These are phyloP conservation scores for Nicotiana obtusifolia DNA, from an alignment of 257 asterid genomes.

Conservation along the genomic window DNA sequence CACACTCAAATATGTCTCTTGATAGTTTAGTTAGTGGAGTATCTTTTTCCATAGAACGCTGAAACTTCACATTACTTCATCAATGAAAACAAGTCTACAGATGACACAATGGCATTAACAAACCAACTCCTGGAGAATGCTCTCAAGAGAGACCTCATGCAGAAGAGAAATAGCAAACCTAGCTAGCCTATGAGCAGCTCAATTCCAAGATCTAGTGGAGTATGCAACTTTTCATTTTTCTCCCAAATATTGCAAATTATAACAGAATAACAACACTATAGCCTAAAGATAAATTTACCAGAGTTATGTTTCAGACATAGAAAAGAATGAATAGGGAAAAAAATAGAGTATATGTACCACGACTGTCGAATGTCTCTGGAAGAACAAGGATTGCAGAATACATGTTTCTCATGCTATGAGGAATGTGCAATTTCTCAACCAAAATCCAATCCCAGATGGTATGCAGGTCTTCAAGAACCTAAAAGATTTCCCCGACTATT, in stretches of 20 bases:
- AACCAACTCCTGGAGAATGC: neutral
- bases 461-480: constrained; percentile 91
- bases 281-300: neutral
- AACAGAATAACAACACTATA: neutral
- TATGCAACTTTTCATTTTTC: neutral
- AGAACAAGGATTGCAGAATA: constrained; percentile 82
- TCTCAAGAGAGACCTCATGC: neutral
- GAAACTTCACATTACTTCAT: neutral
- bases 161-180: neutral
- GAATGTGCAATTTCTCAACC: constrained; percentile 64
- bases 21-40: neutral
- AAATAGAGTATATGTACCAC: constrained; percentile 45
- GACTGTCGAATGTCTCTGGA: constrained; percentile 89
- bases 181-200: neutral
- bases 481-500: constrained; percentile 6
- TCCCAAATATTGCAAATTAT: neutral
- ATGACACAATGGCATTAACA: neutral
- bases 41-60: neutral
- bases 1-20: neutral
- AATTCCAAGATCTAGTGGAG: neutral
- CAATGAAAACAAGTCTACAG: neutral
- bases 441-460: constrained; percentile 92
- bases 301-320: neutral
- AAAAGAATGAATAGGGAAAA: neutral
- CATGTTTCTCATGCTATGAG: constrained; percentile 56